phyloP scores from a whole-genome alignment of 768 basidiomycete genomes.

The Chalciporus sphaerocephalus region DNA sequence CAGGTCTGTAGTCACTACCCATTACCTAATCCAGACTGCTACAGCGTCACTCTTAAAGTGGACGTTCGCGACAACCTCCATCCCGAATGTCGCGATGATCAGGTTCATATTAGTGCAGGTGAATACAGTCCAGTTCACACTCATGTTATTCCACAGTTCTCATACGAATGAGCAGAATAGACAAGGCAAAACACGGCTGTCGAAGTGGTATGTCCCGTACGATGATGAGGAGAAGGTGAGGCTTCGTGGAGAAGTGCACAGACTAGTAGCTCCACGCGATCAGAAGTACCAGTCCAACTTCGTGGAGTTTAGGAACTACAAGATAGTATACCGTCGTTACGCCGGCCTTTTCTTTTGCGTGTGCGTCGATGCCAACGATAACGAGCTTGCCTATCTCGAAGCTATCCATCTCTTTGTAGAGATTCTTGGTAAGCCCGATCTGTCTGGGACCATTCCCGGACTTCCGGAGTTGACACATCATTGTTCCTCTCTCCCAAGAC shows the following conservation, averaged over 20 bases:
- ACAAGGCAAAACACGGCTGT: constrained; percentile 94
- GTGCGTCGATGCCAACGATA: constrained; percentile 97
- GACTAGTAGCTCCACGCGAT: constrained; percentile 92
- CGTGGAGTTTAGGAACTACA: constrained; percentile 99
- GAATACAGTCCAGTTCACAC: constrained; percentile 14
- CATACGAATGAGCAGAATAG: constrained; percentile 60
- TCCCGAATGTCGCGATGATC: constrained; percentile 60
- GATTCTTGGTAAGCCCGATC: constrained; percentile 68
- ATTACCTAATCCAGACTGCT: constrained; percentile 16
- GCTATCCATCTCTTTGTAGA: constrained; percentile 99
- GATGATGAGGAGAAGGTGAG: constrained; percentile 99
- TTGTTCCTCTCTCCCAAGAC: constrained; percentile 48
- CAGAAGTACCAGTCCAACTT: constrained; percentile 99
- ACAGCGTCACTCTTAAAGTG: neutral
- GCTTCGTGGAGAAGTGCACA: constrained; percentile 92
- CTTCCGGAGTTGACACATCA: neutral
- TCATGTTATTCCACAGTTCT: neutral
- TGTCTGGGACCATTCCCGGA: neutral
- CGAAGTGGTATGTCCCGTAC: constrained; percentile 99
- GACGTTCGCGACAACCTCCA: neutral
- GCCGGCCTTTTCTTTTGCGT: constrained; percentile 97
- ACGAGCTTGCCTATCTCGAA: constrained; percentile 94
- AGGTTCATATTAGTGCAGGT: constrained; percentile 97
- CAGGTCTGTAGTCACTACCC: neutral
- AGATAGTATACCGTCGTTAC: constrained; percentile 94